Conservation (phyloP, 2,329 filamentous ascomycete genomes). For the Sporothrix dimorphospora region DNA sequence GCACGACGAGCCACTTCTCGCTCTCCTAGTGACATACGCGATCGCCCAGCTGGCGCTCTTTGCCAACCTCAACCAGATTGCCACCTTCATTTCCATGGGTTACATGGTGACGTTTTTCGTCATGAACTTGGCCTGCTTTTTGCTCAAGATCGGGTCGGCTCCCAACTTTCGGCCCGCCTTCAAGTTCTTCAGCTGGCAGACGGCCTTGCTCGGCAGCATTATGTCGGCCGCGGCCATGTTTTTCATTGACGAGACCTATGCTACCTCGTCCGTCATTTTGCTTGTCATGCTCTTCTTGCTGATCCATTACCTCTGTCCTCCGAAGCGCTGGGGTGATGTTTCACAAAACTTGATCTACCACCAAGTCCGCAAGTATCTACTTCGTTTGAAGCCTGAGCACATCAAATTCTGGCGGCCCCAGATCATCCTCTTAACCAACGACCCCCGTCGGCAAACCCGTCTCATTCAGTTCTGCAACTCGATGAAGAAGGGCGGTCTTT, state of each 20-base stretch:
- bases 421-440: conserved; percentile 80
- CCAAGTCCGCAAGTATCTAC: conserved; percentile 83
- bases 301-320: conserved; percentile 83
- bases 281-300: conserved; percentile 78
- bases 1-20: conserved; percentile 74
- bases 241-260: conserved; percentile 83
- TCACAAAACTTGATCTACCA: conserved; percentile 85
- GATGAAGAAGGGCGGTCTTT: conserved; percentile 82
- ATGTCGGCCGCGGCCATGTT: conserved; percentile 83
- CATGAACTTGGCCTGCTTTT: conserved; percentile 84
- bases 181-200: conserved; percentile 87
- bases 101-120: conserved; percentile 88
- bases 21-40: conserved; percentile 74
- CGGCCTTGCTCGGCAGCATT: conserved; percentile 73
- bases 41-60: conserved; percentile 80
- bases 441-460: conserved; percentile 78
- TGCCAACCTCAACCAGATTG: conserved; percentile 84
- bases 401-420: conserved; percentile 94
- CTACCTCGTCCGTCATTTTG: conserved; percentile 72
- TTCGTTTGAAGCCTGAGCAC: conserved; percentile 82
- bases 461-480: conserved; percentile 92
- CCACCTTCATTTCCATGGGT: conserved; percentile 87
- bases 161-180: conserved; percentile 89
- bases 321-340: conserved; percentile 88
- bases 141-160: conserved; percentile 83